Base-by-base conservation (phyloP, 2,329 filamentous ascomycete genomes). In the Teratosphaeriaceae sp. region DNA sequence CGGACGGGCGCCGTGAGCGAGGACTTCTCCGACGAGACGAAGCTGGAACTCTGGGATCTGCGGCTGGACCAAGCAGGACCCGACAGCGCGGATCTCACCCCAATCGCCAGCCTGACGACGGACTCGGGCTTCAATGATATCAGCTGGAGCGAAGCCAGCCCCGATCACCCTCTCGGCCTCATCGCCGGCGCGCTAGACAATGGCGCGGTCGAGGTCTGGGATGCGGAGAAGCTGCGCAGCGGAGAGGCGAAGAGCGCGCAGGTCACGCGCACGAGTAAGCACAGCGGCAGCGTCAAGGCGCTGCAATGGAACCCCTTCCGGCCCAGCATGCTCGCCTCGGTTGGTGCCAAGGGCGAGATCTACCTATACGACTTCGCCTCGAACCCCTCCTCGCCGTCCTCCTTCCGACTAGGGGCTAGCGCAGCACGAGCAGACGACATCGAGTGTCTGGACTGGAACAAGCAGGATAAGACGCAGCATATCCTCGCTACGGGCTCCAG, bases 81-180 rank as follows among this genome's bases (percentile, higher is more conserved):
- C 60, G 82, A 81, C 43, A n/a, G n/a, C n/a, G 74, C 87, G 42
- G 92, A 97, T 71, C 80, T 96, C 44, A 83, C 89, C 65, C 88
- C 92, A 48, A 72, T 88, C 60, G 85, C 81, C 50, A 90, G 82
- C 67, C 80, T 97, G 61, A 81, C 75, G 64, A 88, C 87, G 38
- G 92, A 97, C 59, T 88, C 90, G 46, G 92, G 92, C 59, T 98
- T 98, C 68, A 92, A 96, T 66, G 92, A 97, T 62, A 85, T 98
- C 64, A 88, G 90, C 47, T 98, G 92, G 92, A 84, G 88, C 44
- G 80, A 85, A 52, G 80, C 86, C 37, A 85, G 82, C 55, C 82
- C 84, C 48, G 82, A 88, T 50, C 77, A 87, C 59, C 82, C 86
- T 12, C 78, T 80, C 54, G 92, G 94, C 53, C 84, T 98, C 63